These are phyloP conservation scores for Brassica hybrid DNA, from an alignment of 441 rosid genomes.

Conservation along the genomic window DNA sequence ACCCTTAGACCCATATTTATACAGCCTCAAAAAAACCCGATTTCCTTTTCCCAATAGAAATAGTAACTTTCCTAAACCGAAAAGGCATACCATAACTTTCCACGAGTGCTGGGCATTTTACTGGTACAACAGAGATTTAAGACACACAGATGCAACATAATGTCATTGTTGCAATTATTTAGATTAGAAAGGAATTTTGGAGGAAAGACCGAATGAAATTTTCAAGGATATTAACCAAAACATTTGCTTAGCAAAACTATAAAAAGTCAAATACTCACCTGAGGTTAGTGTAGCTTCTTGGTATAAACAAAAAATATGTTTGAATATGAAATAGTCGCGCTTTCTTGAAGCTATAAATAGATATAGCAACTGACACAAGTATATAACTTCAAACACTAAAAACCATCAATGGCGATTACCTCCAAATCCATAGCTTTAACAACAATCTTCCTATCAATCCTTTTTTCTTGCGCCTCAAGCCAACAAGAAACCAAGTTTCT, in stretches of 20 bases:
- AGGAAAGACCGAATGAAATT: slow-evolving; percentile 22
- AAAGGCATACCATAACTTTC: too few species aligned
- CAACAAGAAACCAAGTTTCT: slow-evolving; percentile 35
- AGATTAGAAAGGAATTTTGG: background rate
- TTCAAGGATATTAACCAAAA: slow-evolving; percentile 23
- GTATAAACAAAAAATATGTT: slow-evolving; percentile 24
- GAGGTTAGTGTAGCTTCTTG: slow-evolving; percentile 4
- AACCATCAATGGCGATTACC: slow-evolving; percentile 22
- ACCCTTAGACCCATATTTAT: too few species aligned
- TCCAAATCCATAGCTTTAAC: slow-evolving; percentile 22
- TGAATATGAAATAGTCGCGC: slow-evolving; percentile 24
- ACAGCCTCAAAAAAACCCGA: too few species aligned
- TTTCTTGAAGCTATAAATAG: slow-evolving; percentile 25
- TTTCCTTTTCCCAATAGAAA: too few species aligned
- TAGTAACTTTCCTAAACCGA: too few species aligned
- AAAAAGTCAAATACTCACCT: slow-evolving; percentile 25
- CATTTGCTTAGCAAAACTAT: slow-evolving; percentile 14
- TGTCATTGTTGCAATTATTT: background rate
- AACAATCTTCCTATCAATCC: background rate
- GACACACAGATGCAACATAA: background rate
- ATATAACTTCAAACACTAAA: background rate
- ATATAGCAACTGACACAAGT: background rate
- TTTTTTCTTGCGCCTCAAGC: slow-evolving; percentile 20
- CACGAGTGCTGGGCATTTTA: too few species aligned
- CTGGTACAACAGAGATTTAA: too few species aligned